These are phyloP conservation scores for Starmerella sirachaensis DNA, from an alignment of 805 yeast species.

Conservation along the genomic window DNA sequence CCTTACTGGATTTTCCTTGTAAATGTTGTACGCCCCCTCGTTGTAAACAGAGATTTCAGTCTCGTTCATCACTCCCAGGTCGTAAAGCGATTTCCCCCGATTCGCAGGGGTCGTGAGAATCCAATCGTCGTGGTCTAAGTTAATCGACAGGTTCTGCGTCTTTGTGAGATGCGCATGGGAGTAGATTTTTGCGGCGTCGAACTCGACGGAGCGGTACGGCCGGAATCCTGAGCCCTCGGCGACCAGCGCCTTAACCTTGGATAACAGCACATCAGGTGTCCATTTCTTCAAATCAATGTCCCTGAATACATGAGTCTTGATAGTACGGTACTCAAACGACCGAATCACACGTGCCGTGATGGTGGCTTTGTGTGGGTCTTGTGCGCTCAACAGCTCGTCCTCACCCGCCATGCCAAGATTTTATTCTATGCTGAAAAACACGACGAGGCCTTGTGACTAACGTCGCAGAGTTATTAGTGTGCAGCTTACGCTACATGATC, in stretches of 20 bases:
- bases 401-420: neutral
- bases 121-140: slow-evolving; percentile 77
- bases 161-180: slow-evolving; percentile 93
- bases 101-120: slow-evolving; percentile 32
- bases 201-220: slow-evolving; percentile 63
- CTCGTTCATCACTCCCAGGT: slow-evolving; percentile 58
- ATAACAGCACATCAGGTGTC: slow-evolving; percentile 54
- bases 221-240: slow-evolving; percentile 55
- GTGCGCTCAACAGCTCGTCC: slow-evolving; percentile 10
- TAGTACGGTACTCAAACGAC: slow-evolving; percentile 84
- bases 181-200: slow-evolving; percentile 69
- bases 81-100: slow-evolving; percentile 34
- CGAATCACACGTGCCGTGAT: slow-evolving; percentile 78
- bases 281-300: slow-evolving; percentile 58
- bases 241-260: slow-evolving; percentile 36
- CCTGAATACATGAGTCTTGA: slow-evolving; percentile 57
- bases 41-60: slow-evolving; percentile 84
- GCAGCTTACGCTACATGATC: too few species aligned
- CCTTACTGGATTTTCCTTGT: slow-evolving; percentile 74
- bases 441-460: too few species aligned
- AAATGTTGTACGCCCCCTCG: slow-evolving; percentile 49
- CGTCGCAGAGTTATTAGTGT: too few species aligned
- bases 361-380: slow-evolving; percentile 36
- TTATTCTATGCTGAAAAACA: neutral
- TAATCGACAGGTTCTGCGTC: slow-evolving; percentile 82